Evolutionary conservation across 352 stramenopile species (phyloP), one percentile per base, ranked within the genome.

Genomic region (Phytopythium montanum): DNA sequence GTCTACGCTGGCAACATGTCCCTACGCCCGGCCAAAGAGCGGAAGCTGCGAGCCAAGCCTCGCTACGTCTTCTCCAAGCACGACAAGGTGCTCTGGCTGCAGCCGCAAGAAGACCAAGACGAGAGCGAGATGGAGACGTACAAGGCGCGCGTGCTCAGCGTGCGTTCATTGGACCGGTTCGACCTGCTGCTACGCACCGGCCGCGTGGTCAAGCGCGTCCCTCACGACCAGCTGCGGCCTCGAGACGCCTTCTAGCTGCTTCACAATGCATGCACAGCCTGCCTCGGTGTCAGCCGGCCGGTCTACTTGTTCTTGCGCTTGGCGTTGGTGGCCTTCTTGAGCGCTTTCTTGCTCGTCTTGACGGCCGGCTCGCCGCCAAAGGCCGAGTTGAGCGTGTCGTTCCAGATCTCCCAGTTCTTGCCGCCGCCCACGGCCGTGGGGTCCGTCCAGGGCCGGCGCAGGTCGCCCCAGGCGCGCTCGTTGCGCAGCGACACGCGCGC

Each of bases 241-340:
- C 60, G 62, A n/a, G 45, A 72, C 54, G 46, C 29, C 14, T 56
- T 66, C 28, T 61, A 66, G n/a, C 48, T 59, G 25, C 25, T 66
- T 38, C 38, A 65, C 59, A 28, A 42, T 56, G 26, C 36, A 56
- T 56, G 44, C 62, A 59, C 54, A 28, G 16, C 26, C 14, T 38
- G 33, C 33, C 33, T 38, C 33, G 33, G 33, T 2, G 33, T 38
- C 9, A 3, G 14, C 14, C 9, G 33, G 33, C 14, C n/a, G 16
- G 7, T 72, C 66, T 83, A 87, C 64, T 87, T 87, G 62, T 69
- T 72, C 70, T 90, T 88, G 66, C 75, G 73, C 71, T 90, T 90
- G 61, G 64, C 66, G 5, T 60, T 63, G 6, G 49, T 31, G 16
- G 69, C 68, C 66, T 88, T 90, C 78, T 90, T 90, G 52, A 66